Evolutionary conservation across 768 basidiomycete species (phyloP), one percentile per base, ranked within the genome.

Genomic region (Hericium alpestre): DNA sequence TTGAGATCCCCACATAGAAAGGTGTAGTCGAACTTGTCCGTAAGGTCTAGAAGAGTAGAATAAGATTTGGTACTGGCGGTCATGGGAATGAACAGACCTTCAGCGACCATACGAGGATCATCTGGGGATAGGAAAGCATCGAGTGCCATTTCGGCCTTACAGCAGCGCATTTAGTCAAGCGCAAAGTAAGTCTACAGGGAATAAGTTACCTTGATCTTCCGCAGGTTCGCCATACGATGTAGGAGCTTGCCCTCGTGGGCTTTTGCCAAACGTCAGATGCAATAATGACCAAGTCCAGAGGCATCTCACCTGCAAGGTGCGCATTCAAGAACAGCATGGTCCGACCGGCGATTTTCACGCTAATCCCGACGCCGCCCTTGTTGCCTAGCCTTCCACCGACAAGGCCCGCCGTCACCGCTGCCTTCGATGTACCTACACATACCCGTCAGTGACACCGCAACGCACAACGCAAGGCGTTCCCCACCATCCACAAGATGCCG

Each of bases 1-100:
- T 95, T 97, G 51, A 93, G 79, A 68, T 96, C 94, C 3, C 93
- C 94, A 63, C 83, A 90, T 47, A 94, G 76, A 67, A 95, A 96
- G 0, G 87, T 82, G 59, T 85, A 85, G 67, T 97, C 94, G 64
- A 93, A 96, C 62, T 79, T 82, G 64, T 95, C 92, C 0, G 90
- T 91, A 49, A 92, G 70, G 65, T 95, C 92, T 84, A 55, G 61
- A 53, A 62, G 49, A 63, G 59, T n/a, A n/a, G 18, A 56, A 49
- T 22, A 39, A 38, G 15, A 53, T 46, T 46, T 49, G 12, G 41
- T 8, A 32, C 9, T 22, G 49, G 13, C 38, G 54, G 40, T 20
- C 63, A 52, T 18, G 40, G 58, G 59, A 61, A 53, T 4, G 32
- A 10, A 27, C 55, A 56, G 51, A 86, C 88, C 88, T 82, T 91